These are phyloP conservation scores for Favolaschia claudopus DNA, from an alignment of 768 basidiomycete genomes.

Conservation along the genomic window DNA sequence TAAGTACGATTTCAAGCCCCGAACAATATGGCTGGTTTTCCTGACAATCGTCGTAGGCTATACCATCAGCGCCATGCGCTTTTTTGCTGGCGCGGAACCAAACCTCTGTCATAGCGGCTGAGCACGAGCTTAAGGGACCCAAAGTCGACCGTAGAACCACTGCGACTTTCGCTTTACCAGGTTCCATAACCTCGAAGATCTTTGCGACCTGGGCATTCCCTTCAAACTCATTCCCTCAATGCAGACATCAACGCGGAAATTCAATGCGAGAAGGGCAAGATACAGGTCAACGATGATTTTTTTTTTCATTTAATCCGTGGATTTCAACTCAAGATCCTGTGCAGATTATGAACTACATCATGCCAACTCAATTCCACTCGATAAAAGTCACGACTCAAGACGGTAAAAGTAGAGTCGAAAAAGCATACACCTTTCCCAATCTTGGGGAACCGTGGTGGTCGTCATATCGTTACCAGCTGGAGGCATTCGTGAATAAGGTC, in stretches of 20 bases:
- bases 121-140: conserved; percentile 30
- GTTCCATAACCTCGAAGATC: conserved; percentile 44
- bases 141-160: conserved; percentile 41
- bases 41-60: too few relatives aligned
- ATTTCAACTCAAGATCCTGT: too few relatives aligned
- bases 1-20: conserved; percentile 31
- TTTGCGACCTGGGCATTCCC: conserved; percentile 42
- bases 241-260: conserved; percentile 46
- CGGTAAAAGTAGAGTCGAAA: conserved; percentile 46
- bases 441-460: conserved; percentile 69
- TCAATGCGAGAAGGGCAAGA: conserved; percentile 52
- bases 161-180: conserved; percentile 41
- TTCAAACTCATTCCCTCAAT: conserved; percentile 46
- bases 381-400: conserved; percentile 49
- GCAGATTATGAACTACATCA: conserved; percentile 45
- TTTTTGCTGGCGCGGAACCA: conserved; percentile 54
- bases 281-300: conserved; percentile 35
- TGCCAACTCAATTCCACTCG: conserved; percentile 57
- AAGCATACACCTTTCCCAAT: conserved; percentile 50
- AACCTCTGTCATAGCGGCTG: conserved; percentile 48
- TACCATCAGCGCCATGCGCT: conserved; percentile 54
- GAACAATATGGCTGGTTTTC: neutral
- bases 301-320: neutral
- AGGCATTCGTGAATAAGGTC: conserved; percentile 69
- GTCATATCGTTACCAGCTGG: conserved; percentile 64